Evolutionary conservation across 148 eudicot genomes (phyloP).

Genomic region (Chenopodium album): DNA sequence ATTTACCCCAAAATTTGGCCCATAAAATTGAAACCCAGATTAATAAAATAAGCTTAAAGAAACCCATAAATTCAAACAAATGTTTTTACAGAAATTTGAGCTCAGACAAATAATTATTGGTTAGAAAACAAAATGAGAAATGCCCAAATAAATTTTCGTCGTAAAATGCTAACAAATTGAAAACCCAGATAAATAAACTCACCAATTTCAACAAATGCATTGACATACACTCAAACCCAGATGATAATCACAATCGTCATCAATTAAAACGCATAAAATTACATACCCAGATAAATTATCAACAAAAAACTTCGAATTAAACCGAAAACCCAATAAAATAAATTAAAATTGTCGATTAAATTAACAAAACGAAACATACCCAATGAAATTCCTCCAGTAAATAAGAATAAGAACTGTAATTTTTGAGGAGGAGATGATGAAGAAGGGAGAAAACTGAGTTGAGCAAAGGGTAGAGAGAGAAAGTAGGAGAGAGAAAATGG

Average conservation of each 20-base stretch:
- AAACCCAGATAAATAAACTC: background rate
- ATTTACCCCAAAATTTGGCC: background rate
- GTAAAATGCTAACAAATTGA: background rate
- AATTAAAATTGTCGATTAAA: background rate
- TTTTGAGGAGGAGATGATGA: background rate
- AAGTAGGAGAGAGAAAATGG: constrained; percentile 11
- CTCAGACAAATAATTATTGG: background rate
- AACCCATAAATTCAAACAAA: constrained; percentile 1
- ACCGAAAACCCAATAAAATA: background rate
- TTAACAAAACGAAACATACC: background rate
- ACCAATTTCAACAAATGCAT: background rate
- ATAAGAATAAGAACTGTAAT: background rate
- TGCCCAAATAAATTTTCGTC: constrained; percentile 1
- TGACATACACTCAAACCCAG: background rate
- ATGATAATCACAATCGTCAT: too few species aligned
- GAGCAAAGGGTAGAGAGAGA: background rate
- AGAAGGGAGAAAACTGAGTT: background rate
- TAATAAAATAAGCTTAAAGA: background rate
- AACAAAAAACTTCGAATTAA: background rate
- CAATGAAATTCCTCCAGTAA: background rate
- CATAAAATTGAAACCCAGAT: background rate
- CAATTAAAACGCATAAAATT: background rate
- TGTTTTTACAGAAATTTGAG: background rate
- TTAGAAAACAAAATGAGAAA: background rate
- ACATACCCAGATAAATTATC: constrained; percentile 5